phyloP scores from a whole-genome alignment of 805 yeast genomes.

The Metschnikowia reukaufii region DNA sequence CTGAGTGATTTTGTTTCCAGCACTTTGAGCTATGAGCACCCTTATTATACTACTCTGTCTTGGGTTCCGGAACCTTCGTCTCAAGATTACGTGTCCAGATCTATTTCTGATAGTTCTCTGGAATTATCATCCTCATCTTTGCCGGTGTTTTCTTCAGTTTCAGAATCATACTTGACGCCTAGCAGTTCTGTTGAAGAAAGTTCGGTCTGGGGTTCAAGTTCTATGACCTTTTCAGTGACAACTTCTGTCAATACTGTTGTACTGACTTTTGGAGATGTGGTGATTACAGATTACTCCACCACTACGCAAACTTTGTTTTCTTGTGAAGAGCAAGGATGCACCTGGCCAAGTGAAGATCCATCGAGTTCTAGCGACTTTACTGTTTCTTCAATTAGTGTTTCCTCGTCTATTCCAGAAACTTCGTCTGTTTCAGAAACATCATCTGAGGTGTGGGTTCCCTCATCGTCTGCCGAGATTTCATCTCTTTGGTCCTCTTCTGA shows the following conservation, averaged over 20 bases:
- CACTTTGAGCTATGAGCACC: no score
- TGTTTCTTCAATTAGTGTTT: not conserved
- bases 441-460: no score
- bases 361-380: not conserved
- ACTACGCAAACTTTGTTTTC: not conserved
- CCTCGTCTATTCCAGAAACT: not conserved
- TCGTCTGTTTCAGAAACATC: no score
- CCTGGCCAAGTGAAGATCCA: not conserved
- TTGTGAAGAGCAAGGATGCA: not conserved
- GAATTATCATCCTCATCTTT: no score
- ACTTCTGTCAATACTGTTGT: constrained; percentile 1
- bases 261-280: not conserved
- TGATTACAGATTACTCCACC: constrained; percentile 1
- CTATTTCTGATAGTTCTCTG: no score
- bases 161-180: no score
- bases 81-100: no score
- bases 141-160: no score
- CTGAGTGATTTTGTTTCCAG: no score
- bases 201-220: not conserved
- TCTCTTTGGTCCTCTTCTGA: not conserved
- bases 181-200: not conserved
- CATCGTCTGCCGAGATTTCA: no score
- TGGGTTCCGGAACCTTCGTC: no score
- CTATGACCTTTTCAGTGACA: not conserved
- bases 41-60: no score